Conservation (phyloP, 441 rosid species). For the Dalechampia spathulata region DNA sequence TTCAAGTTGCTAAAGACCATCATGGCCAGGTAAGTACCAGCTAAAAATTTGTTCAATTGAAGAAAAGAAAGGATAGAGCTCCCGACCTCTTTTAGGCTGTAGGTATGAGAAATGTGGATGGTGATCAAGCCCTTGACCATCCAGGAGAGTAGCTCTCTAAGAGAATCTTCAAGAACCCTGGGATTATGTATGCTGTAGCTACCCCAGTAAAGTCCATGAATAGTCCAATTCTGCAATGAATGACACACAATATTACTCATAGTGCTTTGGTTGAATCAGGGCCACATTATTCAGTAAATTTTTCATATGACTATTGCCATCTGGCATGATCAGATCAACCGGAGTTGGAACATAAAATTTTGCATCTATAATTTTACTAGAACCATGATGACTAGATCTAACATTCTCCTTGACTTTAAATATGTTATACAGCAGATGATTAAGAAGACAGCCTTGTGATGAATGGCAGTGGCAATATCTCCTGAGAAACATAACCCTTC, state of each 20-base stretch:
- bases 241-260: neutral
- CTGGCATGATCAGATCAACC: neutral
- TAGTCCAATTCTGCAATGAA: constrained; percentile 75
- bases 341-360: neutral
- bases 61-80: constrained; percentile 1
- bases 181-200: constrained; percentile 66
- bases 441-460: neutral
- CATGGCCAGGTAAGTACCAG: neutral
- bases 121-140: constrained; percentile 55
- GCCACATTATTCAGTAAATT: neutral
- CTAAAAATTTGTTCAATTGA: neutral
- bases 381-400: neutral
- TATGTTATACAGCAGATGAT: neutral
- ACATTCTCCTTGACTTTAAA: neutral
- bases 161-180: constrained; percentile 55
- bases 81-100: constrained; percentile 58
- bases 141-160: constrained; percentile 78
- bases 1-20: neutral
- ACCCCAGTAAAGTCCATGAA: constrained; percentile 97
- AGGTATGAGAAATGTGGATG: constrained; percentile 66
- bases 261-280: too few relatives aligned
- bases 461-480: neutral
- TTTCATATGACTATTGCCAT: neutral
- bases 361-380: neutral
- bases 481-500: too few relatives aligned